Conservation (phyloP, 108 stramenopile genomes). For the Craspedostauros australis region DNA sequence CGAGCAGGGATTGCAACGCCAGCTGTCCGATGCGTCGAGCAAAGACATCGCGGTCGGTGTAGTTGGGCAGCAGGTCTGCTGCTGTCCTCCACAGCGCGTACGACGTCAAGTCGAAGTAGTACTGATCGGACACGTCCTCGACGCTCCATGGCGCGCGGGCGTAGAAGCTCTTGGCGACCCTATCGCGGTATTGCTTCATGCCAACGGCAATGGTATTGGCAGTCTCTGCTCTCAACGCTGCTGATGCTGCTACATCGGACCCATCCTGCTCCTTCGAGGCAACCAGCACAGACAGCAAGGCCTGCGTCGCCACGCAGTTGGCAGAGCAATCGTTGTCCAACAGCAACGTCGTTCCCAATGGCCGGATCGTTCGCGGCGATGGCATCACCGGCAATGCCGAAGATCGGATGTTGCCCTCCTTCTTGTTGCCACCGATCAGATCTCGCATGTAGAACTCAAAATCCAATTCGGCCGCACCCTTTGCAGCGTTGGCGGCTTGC, state of each 20-base stretch:
- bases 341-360: conserved; percentile 43
- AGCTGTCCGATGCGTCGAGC: conserved; percentile 45
- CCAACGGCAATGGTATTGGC: too few relatives aligned
- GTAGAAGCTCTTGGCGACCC: conserved; percentile 39
- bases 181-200: too few relatives aligned
- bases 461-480: conserved; percentile 82
- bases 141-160: conserved; percentile 47
- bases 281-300: too few relatives aligned
- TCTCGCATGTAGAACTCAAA: conserved; percentile 81
- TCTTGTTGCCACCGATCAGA: conserved; percentile 62
- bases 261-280: too few relatives aligned
- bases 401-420: conserved; percentile 55
- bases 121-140: conserved; percentile 56
- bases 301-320: conserved; percentile 26
- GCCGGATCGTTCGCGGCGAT: conserved; percentile 41
- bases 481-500: conserved; percentile 36
- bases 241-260: too few relatives aligned
- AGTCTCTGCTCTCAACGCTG: too few relatives aligned
- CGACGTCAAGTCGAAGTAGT: conserved; percentile 75
- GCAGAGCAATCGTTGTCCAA: conserved; percentile 36
- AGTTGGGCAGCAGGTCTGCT: conserved; percentile 47
- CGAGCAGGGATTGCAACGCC: conserved; percentile 3
- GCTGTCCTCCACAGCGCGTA: conserved; percentile 82
- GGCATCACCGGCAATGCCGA: conserved; percentile 37
- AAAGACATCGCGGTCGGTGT: conserved; percentile 49